Conservation (phyloP, 2,329 filamentous ascomycete genomes). For the Diaporthe sp. region DNA sequence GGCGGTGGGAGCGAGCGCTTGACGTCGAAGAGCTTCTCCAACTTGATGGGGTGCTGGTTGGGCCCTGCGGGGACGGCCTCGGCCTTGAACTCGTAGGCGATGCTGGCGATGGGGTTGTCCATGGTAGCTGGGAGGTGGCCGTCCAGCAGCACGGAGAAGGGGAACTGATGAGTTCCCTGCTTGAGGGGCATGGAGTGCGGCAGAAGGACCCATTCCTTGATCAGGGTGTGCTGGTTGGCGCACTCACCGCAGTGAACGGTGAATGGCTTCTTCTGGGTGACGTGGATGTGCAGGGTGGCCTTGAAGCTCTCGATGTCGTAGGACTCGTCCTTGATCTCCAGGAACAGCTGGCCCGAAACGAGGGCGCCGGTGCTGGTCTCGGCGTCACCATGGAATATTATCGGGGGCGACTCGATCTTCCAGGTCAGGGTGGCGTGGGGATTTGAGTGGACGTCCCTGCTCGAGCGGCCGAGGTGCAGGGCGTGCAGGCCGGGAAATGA, state of each 20-base stretch:
- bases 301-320: slow-evolving; percentile 80
- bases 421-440: slow-evolving; percentile 63
- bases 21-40: slow-evolving; percentile 78
- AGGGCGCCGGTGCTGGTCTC: slow-evolving; percentile 85
- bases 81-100: slow-evolving; percentile 85
- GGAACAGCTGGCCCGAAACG: slow-evolving; percentile 84
- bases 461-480: slow-evolving; percentile 58
- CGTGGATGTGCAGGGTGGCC: slow-evolving; percentile 78
- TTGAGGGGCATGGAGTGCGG: slow-evolving; percentile 65
- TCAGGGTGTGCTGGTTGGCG: slow-evolving; percentile 76
- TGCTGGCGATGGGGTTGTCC: slow-evolving; percentile 78
- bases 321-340: slow-evolving; percentile 77
- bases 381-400: slow-evolving; percentile 84
- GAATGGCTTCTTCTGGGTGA: slow-evolving; percentile 86
- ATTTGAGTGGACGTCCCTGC: slow-evolving; percentile 57
- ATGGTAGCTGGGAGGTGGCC: slow-evolving; percentile 90
- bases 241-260: slow-evolving; percentile 84
- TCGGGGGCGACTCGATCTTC: slow-evolving; percentile 87
- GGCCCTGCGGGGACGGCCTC: slow-evolving; percentile 71
- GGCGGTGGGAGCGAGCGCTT: slow-evolving; percentile 82
- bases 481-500: slow-evolving; percentile 58
- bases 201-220: slow-evolving; percentile 86
- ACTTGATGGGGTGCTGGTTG: slow-evolving; percentile 62
- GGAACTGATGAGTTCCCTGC: slow-evolving; percentile 80
- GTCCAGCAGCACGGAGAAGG: slow-evolving; percentile 88